Evolutionary conservation across 495 filamentous ascomycete genomes (phyloP).

Genomic region (Hypoxylon rickii): DNA sequence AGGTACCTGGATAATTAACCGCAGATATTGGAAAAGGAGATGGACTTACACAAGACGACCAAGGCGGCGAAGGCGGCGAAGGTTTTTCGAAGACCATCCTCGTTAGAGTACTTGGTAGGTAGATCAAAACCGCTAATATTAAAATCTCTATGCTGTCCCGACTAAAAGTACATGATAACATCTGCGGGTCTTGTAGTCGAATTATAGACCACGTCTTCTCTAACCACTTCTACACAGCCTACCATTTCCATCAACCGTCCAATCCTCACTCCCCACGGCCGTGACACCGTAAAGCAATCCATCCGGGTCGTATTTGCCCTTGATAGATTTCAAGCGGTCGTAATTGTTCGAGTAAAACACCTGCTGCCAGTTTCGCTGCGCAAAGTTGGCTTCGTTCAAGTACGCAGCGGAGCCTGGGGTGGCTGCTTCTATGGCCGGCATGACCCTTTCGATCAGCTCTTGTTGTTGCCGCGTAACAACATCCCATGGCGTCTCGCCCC

Average conservation of each 20-base stretch:
- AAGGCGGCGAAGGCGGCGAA: no score
- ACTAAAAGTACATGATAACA: no score
- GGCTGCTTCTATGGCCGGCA: slow-evolving; percentile 40
- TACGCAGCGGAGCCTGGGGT: slow-evolving; percentile 49
- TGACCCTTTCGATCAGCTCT: slow-evolving; percentile 28
- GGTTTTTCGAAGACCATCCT: no score
- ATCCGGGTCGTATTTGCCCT: slow-evolving; percentile 57
- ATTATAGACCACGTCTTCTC: no score
- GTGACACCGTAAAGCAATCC: background rate
- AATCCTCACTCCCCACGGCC: background rate
- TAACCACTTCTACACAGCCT: background rate
- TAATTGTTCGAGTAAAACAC: slow-evolving; percentile 60
- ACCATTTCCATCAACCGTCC: background rate
- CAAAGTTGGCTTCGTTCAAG: slow-evolving; percentile 54
- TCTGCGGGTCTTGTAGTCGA: no score
- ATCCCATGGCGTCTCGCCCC: slow-evolving; percentile 26
- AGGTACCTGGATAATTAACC: no score
- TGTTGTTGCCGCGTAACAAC: slow-evolving; percentile 35
- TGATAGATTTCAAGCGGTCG: slow-evolving; percentile 46
- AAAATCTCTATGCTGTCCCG: no score
- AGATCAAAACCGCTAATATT: no score
- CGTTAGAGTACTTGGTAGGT: no score
- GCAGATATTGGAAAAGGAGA: no score
- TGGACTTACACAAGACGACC: no score
- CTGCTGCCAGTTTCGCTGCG: slow-evolving; percentile 53